Base-by-base conservation (phyloP, 306 rosid genomes). In the Castanopsis chinensis region DNA sequence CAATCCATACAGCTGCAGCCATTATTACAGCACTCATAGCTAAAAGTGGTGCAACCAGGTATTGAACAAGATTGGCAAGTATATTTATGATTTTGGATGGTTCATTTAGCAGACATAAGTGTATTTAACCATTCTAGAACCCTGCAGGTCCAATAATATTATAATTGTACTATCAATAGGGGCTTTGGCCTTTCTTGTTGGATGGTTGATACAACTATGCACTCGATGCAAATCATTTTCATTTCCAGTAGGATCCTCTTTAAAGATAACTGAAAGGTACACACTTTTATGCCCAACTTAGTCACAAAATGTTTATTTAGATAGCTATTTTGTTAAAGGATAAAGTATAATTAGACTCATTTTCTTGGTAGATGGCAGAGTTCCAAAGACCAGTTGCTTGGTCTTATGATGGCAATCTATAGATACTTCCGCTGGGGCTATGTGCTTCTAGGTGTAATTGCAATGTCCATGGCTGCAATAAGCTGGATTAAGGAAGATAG, bases 141-240 rank as follows among this genome's bases (percentile, higher is more conserved):
- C 65, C 18, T 64, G 60, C 61, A 76, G 79, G 73, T 76, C 79
- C 7, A 51, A 28, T 12, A 76, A 76, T 52, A 76, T 76, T 43
- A 41, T 23, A 4, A 27, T 76, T 41, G 79, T 76, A 7, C 43
- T 76, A 15, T 23, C 79, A 51, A 6, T 76, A 35, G 79, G 73
- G 53, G 79, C 63, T 64, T 15, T 57, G 64, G 73, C 72, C 27
- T 69, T 76, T 45, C 72, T 76, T 67, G 51, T 49, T 28, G 72
- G 61, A 7, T 76, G 79, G 73, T 41, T 45, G 59, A 76, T 51
- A 49, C 72, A 76, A 23, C 51, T 76, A 6, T 28, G n/a, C 73
- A 76, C 30, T 35, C 33, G 13, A 11, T 11, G 6, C 63, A 76
- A 64, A 12, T 49, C 53, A 27, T 59, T 18, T 27, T 76, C 72